Conservation (phyloP, 306 rosid genomes). For the Quercus bicolor region DNA sequence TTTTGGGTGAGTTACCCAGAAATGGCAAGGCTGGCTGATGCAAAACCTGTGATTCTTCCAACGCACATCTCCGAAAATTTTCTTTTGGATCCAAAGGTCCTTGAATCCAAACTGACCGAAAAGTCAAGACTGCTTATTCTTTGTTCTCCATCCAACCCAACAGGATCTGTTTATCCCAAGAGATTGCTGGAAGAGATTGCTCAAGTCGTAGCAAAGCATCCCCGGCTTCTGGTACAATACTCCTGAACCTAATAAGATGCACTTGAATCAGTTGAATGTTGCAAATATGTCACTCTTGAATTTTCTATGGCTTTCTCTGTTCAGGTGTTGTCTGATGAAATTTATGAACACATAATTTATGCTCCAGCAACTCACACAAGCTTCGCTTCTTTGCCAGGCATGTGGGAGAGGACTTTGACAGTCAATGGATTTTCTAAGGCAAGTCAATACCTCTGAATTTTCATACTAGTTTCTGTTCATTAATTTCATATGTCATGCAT, state of each 20-base stretch:
- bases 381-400: constrained; percentile 94
- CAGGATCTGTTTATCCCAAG: constrained; percentile 95
- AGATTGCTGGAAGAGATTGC: constrained; percentile 81
- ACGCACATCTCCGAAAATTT: constrained; percentile 62
- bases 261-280: constrained; percentile 11
- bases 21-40: constrained; percentile 93
- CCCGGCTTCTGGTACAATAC: constrained; percentile 84
- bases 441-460: background rate
- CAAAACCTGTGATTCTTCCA: constrained; percentile 85
- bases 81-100: constrained; percentile 75
- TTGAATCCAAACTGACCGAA: constrained; percentile 68
- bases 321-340: constrained; percentile 90
- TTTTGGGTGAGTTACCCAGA: constrained; percentile 98
- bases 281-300: constrained; percentile 12
- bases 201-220: constrained; percentile 79
- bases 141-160: constrained; percentile 96
- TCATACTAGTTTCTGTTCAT: constrained; percentile 5
- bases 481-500: background rate
- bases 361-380: constrained; percentile 94
- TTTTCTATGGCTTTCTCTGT: constrained; percentile 12
- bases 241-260: constrained; percentile 3
- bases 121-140: constrained; percentile 80
- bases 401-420: constrained; percentile 93
- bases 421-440: constrained; percentile 98
- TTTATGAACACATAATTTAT: constrained; percentile 91